phyloP scores from a whole-genome alignment of 306 rosid genomes.

The Fragaria vesca region DNA sequence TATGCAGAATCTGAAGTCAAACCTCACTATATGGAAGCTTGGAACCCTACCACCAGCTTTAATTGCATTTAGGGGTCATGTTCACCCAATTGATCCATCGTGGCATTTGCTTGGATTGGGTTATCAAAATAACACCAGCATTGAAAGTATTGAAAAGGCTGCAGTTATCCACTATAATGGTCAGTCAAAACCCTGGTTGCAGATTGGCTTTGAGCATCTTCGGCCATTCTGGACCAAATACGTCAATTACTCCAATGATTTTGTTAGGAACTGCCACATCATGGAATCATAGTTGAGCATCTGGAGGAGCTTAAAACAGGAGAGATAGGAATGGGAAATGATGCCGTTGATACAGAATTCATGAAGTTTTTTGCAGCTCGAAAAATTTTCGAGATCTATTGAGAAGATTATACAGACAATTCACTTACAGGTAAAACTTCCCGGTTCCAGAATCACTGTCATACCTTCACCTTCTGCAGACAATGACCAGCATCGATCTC shows the following conservation, averaged over 20 bases:
- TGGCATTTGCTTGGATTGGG: slow-evolving; percentile 99
- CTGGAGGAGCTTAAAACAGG: slow-evolving; percentile 36
- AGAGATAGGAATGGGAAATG: slow-evolving; percentile 26
- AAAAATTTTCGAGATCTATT: slow-evolving; percentile 37
- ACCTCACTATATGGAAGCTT: slow-evolving; percentile 92
- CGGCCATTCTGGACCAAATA: slow-evolving; percentile 93
- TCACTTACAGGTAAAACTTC: slow-evolving; percentile 41
- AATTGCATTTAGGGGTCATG: slow-evolving; percentile 90
- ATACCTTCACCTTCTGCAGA: slow-evolving; percentile 47
- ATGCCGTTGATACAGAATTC: slow-evolving; percentile 41
- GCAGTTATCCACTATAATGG: slow-evolving; percentile 99
- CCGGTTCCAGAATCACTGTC: slow-evolving; percentile 40
- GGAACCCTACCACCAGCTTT: slow-evolving; percentile 98
- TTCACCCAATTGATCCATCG: slow-evolving; percentile 76
- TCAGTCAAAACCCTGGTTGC: slow-evolving; percentile 96
- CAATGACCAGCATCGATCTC: slow-evolving; percentile 36
- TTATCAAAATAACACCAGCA: slow-evolving; percentile 71
- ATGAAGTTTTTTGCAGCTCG: slow-evolving; percentile 43
- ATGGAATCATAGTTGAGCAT: slow-evolving; percentile 68
- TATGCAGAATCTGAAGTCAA: slow-evolving; percentile 80
- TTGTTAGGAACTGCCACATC: slow-evolving; percentile 89
- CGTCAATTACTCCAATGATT: slow-evolving; percentile 88
- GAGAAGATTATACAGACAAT: slow-evolving; percentile 47
- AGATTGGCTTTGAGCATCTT: slow-evolving; percentile 95
- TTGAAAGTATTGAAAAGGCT: slow-evolving; percentile 66